phyloP scores from a whole-genome alignment of 768 basidiomycete species.

The Agrocybe praecox region DNA sequence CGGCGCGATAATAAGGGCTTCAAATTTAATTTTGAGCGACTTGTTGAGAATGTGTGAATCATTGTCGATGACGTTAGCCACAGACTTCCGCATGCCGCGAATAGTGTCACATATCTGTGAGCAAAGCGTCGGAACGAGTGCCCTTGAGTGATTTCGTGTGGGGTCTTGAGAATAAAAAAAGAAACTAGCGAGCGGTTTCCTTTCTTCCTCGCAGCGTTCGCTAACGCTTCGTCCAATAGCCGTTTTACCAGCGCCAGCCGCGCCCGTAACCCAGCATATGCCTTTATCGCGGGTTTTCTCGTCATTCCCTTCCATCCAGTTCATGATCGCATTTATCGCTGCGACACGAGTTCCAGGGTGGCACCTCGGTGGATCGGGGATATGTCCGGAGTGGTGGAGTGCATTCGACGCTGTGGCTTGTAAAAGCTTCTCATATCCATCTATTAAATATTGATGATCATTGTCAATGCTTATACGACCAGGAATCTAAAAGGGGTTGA shows the following conservation, averaged over 20 bases:
- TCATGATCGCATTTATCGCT: constrained; percentile 2
- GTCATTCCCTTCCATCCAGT: constrained; percentile 5
- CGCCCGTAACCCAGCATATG: constrained; percentile 17
- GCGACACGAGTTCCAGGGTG: constrained; percentile 14
- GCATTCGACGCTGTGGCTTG: constrained; percentile 23
- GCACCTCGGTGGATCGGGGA: constrained; percentile 10
- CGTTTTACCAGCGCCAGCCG: constrained; percentile 18
- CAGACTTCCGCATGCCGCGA: no score
- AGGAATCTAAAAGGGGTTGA: no score
- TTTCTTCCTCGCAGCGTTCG: background rate
- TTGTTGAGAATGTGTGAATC: no score
- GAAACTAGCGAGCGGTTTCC: constrained; percentile 8
- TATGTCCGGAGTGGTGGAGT: constrained; percentile 5
- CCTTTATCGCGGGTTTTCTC: background rate
- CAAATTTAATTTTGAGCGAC: no score
- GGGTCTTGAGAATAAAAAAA: constrained; percentile 8
- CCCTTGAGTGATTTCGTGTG: constrained; percentile 1
- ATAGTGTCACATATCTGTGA: no score
- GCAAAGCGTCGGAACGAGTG: no score
- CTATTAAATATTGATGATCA: constrained; percentile 10
- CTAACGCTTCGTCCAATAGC: constrained; percentile 13
- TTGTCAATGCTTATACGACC: background rate
- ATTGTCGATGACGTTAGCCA: no score
- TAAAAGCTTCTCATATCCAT: no score
- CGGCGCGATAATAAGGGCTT: no score